Base-by-base conservation (phyloP, 2,329 filamentous ascomycete genomes). In the Trichoderma atrobrunneum region DNA sequence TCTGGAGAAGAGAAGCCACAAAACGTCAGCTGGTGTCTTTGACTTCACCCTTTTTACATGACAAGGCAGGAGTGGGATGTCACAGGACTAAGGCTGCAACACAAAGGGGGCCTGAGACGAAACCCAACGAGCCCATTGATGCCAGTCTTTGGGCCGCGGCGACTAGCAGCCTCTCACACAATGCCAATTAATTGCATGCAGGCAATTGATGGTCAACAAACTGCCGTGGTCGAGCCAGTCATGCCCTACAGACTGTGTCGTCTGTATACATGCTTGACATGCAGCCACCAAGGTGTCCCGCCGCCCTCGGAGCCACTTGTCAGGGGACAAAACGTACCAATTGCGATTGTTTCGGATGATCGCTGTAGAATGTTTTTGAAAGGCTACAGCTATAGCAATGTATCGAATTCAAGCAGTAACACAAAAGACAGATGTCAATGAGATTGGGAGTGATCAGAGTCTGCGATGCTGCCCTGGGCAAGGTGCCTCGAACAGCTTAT, bases 401-500 rank as follows among this genome's bases (percentile, higher is more conserved):
- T 63, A 72, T 43, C 32, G 43, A 11, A 28, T 62, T 39, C 32
- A 26, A 68, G 30, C 43, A 62, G 39, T 26, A 51, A 32, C 6
- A 24, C 63, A 56, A 61, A 30, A 61, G 36, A 30, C 34, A 30
- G 30, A 57, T 43, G 28, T 54, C 48, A 24, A 34, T 66, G 36
- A 26, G 69, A 36, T 43, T 59, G 34, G 34, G 36, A 43, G 5
- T 24, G 59, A 34, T 61, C 32, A 36, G 59, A 60, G 39, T 48
- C 54, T 61, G 54, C 26, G 56, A 36, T 59, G 65, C 65, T 61
- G 66, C 21, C 30, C 36, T 43, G 36, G 66, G 54, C 32, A 39
- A 59, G 43, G 39, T 59, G 61, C 61, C 69, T 65, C 26, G 51
- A 66, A 65, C 68, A 71, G 69, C 69, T 71, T 71, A 71, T 71